These are phyloP conservation scores for Trichoderma koningiopsis DNA, from an alignment of 2,329 filamentous ascomycete genomes.

Conservation along the genomic window DNA sequence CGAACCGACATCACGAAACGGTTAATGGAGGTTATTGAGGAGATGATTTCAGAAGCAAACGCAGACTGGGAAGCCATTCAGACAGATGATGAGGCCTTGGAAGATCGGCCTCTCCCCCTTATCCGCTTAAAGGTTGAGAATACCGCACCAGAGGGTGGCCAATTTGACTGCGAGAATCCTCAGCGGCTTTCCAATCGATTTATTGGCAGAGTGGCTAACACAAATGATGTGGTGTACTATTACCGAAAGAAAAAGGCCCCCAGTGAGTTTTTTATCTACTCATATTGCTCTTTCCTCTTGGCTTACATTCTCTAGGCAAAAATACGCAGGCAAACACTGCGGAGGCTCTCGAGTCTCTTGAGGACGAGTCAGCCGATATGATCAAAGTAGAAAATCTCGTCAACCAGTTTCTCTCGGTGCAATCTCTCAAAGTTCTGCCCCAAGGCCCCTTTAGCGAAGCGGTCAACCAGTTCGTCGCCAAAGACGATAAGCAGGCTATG, in stretches of 20 bases:
- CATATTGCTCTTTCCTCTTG: fast-evolving
- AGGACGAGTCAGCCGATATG: constrained; percentile 55
- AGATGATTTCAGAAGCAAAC: constrained; percentile 84
- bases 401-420: constrained; percentile 80
- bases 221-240: constrained; percentile 91
- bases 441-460: constrained; percentile 93
- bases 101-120: constrained; percentile 73
- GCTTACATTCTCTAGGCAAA: constrained; percentile 33
- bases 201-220: constrained; percentile 85
- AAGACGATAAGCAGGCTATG: constrained; percentile 93
- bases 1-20: constrained; percentile 76
- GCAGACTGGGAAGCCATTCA: constrained; percentile 80
- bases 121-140: constrained; percentile 91
- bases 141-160: constrained; percentile 78
- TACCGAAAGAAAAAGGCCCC: constrained; percentile 78
- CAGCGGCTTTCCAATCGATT: constrained; percentile 96
- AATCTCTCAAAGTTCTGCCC: constrained; percentile 89
- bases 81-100: constrained; percentile 60
- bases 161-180: constrained; percentile 90
- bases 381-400: constrained; percentile 90
- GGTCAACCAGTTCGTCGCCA: constrained; percentile 88
- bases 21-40: constrained; percentile 76
- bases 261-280: constrained; percentile 32
- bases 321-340: constrained; percentile 56
- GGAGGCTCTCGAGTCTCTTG: constrained; percentile 62